Base-by-base conservation (phyloP, 164 flowering plant species). In the Piper betle region DNA sequence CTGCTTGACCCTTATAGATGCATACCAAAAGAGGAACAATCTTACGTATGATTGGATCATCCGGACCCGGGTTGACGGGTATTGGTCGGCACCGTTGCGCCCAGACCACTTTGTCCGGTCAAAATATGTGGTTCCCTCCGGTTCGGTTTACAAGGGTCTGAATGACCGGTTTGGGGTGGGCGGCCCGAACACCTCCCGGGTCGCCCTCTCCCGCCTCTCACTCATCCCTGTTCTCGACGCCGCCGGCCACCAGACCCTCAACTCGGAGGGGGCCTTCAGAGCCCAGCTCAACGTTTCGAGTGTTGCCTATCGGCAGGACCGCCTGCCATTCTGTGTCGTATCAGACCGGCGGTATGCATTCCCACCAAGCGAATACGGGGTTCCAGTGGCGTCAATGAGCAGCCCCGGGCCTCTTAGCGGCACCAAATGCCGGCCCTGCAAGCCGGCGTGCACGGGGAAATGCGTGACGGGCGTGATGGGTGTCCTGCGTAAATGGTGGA, bases 121-220 rank as follows among this genome's bases (percentile, higher is more conserved):
- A 12, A 71, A 65, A 5, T 93, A 90, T 70, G 38, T 86, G 2
- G 91, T 90, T 39, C 97, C 99, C 1, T 67, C 84, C 0, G 99
- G 97, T 13, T 93, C 97, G 53, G 42, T 63, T 39, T 93, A 75
- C 63, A 84, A 85, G 17, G 97, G 97, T 43, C 86, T 93, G 70
- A 90, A 90, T 70, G 99, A 93, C 76, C 79, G 99, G 0, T 71
- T 90, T 11, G 99, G 99, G n/a, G 53, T 85, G 17, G 96, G 99
- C 2, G 89, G 90, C 69, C 61, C 73, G 68, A 66, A 72, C 68
- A 64, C 87, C 62, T 82, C 99, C 15, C 62, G 57, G 1, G 84
- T 80, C 1, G 96, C 99, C 0, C 95, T 93, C 52, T 85, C 97
- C 41, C 86, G 97, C n/a, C 91, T 93, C 63, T 75, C 93, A 5